phyloP scores from a whole-genome alignment of 805 yeast genomes.

The Nakazawaea ambrosiae region DNA sequence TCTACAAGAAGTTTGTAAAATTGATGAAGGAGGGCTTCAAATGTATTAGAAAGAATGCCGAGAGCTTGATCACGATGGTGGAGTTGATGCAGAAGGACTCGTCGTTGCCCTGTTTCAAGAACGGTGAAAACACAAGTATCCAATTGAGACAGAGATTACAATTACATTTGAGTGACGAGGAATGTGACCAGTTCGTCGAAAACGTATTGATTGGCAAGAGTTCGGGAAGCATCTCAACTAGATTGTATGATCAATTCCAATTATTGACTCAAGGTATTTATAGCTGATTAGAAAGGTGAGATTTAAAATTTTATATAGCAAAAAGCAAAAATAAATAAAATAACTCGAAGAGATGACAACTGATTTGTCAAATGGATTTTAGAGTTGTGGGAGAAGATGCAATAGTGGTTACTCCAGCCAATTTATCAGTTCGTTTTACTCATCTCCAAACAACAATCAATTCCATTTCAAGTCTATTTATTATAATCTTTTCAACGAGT shows the following conservation, averaged over 20 bases:
- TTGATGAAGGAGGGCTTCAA: slow-evolving; percentile 69
- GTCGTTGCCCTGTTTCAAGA: slow-evolving; percentile 82
- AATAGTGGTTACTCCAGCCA: too few relatives aligned
- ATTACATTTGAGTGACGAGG: slow-evolving; percentile 63
- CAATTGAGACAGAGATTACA: slow-evolving; percentile 79
- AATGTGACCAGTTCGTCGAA: slow-evolving; percentile 75
- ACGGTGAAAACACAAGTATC: slow-evolving; percentile 77
- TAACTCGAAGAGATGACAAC: neutral
- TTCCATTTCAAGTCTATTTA: too few relatives aligned
- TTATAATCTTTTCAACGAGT: slow-evolving; percentile 51
- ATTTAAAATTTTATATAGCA: too few relatives aligned
- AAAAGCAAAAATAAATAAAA: neutral
- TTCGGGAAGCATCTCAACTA: slow-evolving; percentile 79
- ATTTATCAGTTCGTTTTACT: too few relatives aligned
- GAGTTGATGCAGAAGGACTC: slow-evolving; percentile 94
- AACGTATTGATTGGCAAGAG: slow-evolving; percentile 70
- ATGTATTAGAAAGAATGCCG: slow-evolving; percentile 65
- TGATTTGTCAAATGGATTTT: neutral
- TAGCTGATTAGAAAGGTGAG: slow-evolving; percentile 29
- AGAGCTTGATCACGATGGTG: slow-evolving; percentile 72
- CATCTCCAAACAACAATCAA: too few relatives aligned
- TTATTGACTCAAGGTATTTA: slow-evolving; percentile 93
- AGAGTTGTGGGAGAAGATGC: too few relatives aligned
- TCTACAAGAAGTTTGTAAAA: slow-evolving; percentile 52
- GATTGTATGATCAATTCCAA: slow-evolving; percentile 93